Percentiles rank a stretch among this genome's conserved stretches.
Conservation (phyloP, 768 basidiomycete species). For the Termitomyces sp. region DNA sequence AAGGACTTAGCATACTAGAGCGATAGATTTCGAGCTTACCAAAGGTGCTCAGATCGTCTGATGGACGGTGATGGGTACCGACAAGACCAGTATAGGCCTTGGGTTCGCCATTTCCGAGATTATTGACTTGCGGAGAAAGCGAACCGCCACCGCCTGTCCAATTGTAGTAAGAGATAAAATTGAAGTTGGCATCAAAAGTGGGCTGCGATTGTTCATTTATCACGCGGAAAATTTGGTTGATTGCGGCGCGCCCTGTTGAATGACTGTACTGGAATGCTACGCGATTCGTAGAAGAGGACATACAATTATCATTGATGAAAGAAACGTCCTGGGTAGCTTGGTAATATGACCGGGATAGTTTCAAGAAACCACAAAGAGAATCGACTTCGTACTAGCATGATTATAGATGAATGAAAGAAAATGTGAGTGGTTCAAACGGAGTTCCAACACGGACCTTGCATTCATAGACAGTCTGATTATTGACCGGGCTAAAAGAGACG, state of each 20-base stretch:
- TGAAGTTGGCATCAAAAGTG: conserved; percentile 64
- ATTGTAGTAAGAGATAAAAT: conserved; percentile 73
- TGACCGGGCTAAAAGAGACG: conserved; percentile 43
- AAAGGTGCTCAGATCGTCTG: conserved; percentile 67
- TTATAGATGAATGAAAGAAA: background rate
- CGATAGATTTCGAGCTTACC: conserved; percentile 30
- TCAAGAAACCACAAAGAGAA: conserved; percentile 73
- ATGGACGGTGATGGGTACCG: conserved; percentile 72
- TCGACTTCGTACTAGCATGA: conserved; percentile 65
- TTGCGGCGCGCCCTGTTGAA: conserved; percentile 54
- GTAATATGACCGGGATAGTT: conserved; percentile 70
- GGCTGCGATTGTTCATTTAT: conserved; percentile 73
- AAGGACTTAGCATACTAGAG: background rate
- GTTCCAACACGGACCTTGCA: conserved; percentile 53
- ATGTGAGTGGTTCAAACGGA: background rate
- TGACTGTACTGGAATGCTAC: conserved; percentile 1
- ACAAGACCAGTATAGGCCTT: conserved; percentile 71
- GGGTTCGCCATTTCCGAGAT: conserved; percentile 70
- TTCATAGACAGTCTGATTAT: conserved; percentile 70
- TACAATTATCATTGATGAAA: conserved; percentile 68
- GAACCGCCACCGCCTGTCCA: conserved; percentile 72
- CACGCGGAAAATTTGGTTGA: conserved; percentile 69
- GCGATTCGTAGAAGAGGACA: conserved; percentile 11
- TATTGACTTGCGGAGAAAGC: conserved; percentile 57
- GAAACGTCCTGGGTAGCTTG: conserved; percentile 65